Conservation (phyloP, 495 filamentous ascomycete genomes). For the Aspergillus asperescens region DNA sequence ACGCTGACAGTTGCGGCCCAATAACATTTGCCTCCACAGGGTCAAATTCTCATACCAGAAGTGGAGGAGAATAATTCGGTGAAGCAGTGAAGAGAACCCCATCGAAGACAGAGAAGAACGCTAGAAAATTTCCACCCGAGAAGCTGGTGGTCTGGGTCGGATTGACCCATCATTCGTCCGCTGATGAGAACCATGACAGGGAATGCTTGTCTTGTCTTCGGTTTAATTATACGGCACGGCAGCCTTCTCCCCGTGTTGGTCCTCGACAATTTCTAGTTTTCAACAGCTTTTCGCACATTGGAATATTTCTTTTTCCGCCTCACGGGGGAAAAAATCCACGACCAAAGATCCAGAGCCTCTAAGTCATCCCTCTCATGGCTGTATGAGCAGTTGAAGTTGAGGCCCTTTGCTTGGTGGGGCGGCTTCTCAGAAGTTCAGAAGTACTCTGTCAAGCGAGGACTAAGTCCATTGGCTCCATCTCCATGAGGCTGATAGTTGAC, state of each 20-base stretch:
- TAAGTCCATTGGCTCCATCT: not conserved
- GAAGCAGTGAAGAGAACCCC: not conserved
- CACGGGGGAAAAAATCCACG: not conserved
- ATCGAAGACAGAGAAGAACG: conserved; percentile 14
- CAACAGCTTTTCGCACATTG: no score
- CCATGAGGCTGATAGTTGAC: conserved; percentile 17
- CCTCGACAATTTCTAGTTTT: no score
- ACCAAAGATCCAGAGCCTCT: no score
- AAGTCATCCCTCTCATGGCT: no score
- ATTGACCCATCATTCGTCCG: conserved; percentile 7
- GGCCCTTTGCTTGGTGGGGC: no score
- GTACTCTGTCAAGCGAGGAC: not conserved
- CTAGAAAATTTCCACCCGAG: conserved; percentile 21
- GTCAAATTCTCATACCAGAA: conserved; percentile 1
- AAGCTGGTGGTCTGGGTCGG: not conserved
- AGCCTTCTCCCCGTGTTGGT: conserved; percentile 12
- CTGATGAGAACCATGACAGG: conserved; percentile 9
- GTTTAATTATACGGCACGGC: conserved; percentile 5
- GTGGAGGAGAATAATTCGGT: not conserved
- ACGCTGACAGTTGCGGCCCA: conserved; percentile 20
- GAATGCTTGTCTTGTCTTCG: conserved; percentile 12
- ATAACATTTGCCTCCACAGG: conserved; percentile 19
- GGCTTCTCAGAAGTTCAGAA: not conserved
- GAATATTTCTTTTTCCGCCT: conserved; percentile 5
- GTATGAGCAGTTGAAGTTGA: no score